These are phyloP conservation scores for Fomitopsis schrenkii DNA, from an alignment of 1,284 basidiomycete species.

Conservation along the genomic window DNA sequence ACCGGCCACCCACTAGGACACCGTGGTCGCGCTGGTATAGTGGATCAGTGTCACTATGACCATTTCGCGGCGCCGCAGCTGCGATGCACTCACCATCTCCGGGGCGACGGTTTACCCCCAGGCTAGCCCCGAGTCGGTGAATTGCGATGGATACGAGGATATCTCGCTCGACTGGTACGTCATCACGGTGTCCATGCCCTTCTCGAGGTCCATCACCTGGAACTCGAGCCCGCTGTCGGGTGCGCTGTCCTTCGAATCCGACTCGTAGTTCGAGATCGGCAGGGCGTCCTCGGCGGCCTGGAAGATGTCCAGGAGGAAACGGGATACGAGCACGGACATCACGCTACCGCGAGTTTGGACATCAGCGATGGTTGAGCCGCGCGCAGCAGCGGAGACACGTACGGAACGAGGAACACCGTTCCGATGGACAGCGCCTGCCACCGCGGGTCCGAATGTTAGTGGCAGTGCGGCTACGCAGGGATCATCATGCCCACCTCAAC, in stretches of 20 bases:
- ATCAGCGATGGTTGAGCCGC: neutral
- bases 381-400: neutral
- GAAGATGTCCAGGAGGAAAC: neutral
- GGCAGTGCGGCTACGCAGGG: too few relatives aligned
- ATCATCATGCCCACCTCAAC: neutral
- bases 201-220: neutral
- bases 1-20: neutral
- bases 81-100: neutral
- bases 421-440: neutral
- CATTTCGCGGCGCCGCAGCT: neutral
- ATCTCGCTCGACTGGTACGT: neutral
- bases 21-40: neutral
- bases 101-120: neutral
- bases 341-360: neutral
- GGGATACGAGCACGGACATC: neutral
- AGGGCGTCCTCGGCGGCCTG: neutral
- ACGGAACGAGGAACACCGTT: neutral
- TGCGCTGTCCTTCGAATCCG: neutral
- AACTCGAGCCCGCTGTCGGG: neutral
- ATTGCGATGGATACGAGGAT: neutral
- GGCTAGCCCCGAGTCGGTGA: neutral
- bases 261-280: neutral
- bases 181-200: neutral
- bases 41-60: neutral
- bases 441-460: neutral